Conservation (phyloP, 768 basidiomycete genomes). For the Naganishia kalamii region DNA sequence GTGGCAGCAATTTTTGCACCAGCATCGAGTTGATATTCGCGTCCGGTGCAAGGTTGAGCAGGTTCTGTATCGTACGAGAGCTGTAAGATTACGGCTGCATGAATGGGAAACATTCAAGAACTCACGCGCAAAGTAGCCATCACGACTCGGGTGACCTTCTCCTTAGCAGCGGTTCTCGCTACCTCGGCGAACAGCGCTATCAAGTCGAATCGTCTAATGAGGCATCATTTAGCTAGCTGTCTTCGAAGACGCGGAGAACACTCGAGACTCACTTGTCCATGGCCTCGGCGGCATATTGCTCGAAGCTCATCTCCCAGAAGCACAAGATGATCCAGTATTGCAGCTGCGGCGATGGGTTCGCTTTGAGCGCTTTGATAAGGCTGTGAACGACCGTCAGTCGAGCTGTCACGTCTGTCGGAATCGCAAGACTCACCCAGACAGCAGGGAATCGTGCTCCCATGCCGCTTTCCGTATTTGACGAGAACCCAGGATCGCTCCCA, state of each 20-base stretch:
- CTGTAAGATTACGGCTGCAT: not conserved
- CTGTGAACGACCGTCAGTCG: conserved; percentile 48
- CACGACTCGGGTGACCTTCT: conserved; percentile 91
- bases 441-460: conserved; percentile 55
- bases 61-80: conserved; percentile 56
- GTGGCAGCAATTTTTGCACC: conserved; percentile 75
- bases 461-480: conserved; percentile 71
- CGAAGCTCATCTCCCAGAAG: conserved; percentile 89
- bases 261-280: conserved; percentile 66
- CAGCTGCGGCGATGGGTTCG: conserved; percentile 82
- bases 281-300: conserved; percentile 72
- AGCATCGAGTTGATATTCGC: conserved; percentile 91
- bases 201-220: conserved; percentile 74
- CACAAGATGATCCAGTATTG: conserved; percentile 89
- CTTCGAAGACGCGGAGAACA: not conserved
- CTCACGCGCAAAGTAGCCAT: conserved; percentile 80
- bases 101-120: not conserved
- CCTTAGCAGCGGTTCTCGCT: conserved; percentile 85
- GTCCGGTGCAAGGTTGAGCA: conserved; percentile 77
- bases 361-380: conserved; percentile 72
- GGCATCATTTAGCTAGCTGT: conserved; percentile 7
- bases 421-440: conserved; percentile 42
- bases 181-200: conserved; percentile 75
- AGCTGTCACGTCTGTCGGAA: too few relatives aligned
- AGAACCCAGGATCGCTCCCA: conserved; percentile 76